Evolutionary conservation across 768 basidiomycete species (phyloP).

Genomic region (Termitomyces sp.): DNA sequence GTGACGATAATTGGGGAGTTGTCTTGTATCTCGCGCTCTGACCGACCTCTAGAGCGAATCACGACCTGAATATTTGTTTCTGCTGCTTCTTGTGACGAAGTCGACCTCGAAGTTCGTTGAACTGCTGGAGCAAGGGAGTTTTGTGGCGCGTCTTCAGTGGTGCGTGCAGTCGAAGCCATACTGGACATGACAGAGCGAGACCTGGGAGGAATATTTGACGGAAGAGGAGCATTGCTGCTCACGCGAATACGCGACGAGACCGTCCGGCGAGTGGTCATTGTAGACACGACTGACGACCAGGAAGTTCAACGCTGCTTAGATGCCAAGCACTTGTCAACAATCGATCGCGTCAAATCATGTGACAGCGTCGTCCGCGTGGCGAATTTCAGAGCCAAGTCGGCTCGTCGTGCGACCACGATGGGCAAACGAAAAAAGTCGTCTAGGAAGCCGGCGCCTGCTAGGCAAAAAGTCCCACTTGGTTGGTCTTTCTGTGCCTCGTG

Average conservation of each 20-base stretch:
- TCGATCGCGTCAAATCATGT: conserved; percentile 28
- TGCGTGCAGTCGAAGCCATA: conserved; percentile 30
- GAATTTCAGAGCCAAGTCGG: conserved; percentile 1
- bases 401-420: conserved; percentile 38
- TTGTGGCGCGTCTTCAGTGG: conserved; percentile 15
- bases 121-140: conserved; percentile 2
- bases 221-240: conserved; percentile 24
- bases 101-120: conserved; percentile 14
- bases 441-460: conserved; percentile 66
- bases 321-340: conserved; percentile 13
- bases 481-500: conserved; percentile 15
- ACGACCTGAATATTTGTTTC: conserved; percentile 93
- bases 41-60: conserved; percentile 82
- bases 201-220: conserved; percentile 26
- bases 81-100: conserved; percentile 32
- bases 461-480: conserved; percentile 74
- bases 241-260: conserved; percentile 42
- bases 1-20: conserved; percentile 85
- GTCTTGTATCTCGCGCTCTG: conserved; percentile 78
- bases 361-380: conserved; percentile 14
- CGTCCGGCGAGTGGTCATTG: conserved; percentile 65
- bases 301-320: background rate
- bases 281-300: background rate
- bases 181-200: conserved; percentile 47
- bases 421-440: conserved; percentile 91